A percentile compares a stretch with the other conserved stretches of the same genome.
These are phyloP conservation scores for Groenewaldozyma salmanticensis DNA, from an alignment of 805 yeast species.

Conservation along the genomic window DNA sequence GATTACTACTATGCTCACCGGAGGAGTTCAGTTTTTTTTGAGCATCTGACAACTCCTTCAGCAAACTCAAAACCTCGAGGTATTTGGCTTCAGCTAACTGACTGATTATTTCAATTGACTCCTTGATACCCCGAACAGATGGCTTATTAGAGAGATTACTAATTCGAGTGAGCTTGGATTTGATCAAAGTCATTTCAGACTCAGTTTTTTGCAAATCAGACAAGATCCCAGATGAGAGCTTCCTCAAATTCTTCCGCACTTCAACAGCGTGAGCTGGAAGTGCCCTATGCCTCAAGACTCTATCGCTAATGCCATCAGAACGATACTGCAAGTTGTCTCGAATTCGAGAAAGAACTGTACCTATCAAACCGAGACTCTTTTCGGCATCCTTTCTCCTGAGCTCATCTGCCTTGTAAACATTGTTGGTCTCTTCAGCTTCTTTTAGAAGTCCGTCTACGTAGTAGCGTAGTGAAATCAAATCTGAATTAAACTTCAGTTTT, in stretches of 20 bases:
- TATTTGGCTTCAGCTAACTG: constrained; percentile 1
- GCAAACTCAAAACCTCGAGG: no score
- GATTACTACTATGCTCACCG: no score
- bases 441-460: background rate
- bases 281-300: constrained; percentile 8
- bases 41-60: no score
- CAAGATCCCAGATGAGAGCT: constrained; percentile 4
- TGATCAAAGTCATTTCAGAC: constrained; percentile 10
- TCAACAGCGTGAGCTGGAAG: constrained; percentile 16
- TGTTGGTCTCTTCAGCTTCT: background rate
- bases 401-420: background rate
- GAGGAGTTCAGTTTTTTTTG: no score
- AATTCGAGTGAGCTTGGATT: constrained; percentile 6
- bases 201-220: constrained; percentile 8
- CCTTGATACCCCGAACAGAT: constrained; percentile 8
- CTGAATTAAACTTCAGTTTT: background rate
- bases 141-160: constrained; percentile 3
- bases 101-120: constrained; percentile 10
- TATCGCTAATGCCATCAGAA: constrained; percentile 8
- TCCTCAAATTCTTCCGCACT: constrained; percentile 12
- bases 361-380: background rate
- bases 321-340: constrained; percentile 9
- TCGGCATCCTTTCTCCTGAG: background rate
- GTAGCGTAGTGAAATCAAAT: background rate
- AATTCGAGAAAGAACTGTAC: constrained; percentile 9